Evolutionary conservation across 257 asterid species (phyloP).

Genomic region (Thymus mandschuricus): DNA sequence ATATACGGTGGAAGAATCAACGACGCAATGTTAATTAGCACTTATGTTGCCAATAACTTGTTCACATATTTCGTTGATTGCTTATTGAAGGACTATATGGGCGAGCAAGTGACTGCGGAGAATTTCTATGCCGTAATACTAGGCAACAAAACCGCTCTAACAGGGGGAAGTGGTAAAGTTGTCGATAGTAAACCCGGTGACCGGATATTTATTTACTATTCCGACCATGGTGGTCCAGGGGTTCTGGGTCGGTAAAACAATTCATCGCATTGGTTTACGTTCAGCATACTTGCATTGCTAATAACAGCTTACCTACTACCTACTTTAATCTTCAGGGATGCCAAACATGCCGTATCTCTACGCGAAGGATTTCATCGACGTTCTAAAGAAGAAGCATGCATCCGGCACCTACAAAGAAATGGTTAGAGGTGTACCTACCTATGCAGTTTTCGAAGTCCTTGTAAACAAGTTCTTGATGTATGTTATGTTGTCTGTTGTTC

Average conservation of each 20-base stretch:
- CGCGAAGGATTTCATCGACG: constrained; percentile 73
- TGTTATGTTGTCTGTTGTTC: background rate
- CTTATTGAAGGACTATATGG: constrained; percentile 73
- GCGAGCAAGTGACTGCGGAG: constrained; percentile 57
- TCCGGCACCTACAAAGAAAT: constrained; percentile 80
- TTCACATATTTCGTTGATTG: background rate
- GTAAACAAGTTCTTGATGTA: background rate
- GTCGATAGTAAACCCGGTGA: constrained; percentile 68
- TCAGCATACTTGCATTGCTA: background rate
- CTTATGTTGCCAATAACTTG: background rate
- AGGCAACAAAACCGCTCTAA: constrained; percentile 63
- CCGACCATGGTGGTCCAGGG: constrained; percentile 98
- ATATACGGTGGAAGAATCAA: too few species aligned
- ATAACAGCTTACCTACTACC: background rate
- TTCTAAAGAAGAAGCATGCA: constrained; percentile 68
- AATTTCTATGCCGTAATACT: constrained; percentile 79
- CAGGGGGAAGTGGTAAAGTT: constrained; percentile 86
- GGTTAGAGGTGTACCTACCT: constrained; percentile 39
- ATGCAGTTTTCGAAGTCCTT: background rate
- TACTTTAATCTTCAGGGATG: constrained; percentile 61
- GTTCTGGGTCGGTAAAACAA: constrained; percentile 66
- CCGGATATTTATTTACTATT: constrained; percentile 75
- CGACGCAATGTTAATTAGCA: background rate
- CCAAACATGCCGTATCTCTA: constrained; percentile 69
- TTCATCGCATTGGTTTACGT: background rate